Conservation (phyloP, 2,329 filamentous ascomycete species). For the Colletotrichum horii region DNA sequence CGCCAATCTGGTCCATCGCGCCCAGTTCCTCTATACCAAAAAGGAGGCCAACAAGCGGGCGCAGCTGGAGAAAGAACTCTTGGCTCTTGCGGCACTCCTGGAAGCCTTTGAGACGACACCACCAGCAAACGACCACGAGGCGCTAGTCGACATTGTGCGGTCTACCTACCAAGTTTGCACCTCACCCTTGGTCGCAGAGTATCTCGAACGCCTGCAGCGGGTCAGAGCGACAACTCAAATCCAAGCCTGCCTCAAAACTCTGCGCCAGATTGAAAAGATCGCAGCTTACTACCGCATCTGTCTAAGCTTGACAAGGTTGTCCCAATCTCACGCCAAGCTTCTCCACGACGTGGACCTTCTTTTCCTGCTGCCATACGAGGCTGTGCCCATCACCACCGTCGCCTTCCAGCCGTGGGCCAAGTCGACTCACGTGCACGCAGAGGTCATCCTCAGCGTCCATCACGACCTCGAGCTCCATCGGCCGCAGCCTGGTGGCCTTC, state of each 20-base stretch:
- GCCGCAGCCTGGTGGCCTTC: background rate
- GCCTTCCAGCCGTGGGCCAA: conserved; percentile 22
- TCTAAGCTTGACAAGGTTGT: background rate
- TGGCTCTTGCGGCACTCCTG: background rate
- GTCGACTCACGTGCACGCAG: conserved; percentile 22
- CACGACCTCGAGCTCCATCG: conserved; percentile 10
- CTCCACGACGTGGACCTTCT: conserved; percentile 7
- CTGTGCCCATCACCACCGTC: conserved; percentile 11
- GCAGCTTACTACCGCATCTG: conserved; percentile 22
- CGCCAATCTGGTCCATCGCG: conserved; percentile 11
- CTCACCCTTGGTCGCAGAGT: background rate
- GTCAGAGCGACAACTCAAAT: conserved; percentile 18
- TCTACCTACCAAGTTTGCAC: conserved; percentile 15
- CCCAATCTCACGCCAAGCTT: background rate
- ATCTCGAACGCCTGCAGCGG: conserved; percentile 9
- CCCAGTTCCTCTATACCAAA: conserved; percentile 16
- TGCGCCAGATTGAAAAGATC: conserved; percentile 22
- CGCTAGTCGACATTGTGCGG: background rate
- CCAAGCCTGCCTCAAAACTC: conserved; percentile 21
- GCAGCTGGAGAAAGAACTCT: conserved; percentile 1
- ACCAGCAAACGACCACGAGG: background rate
- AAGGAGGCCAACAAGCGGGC: conserved; percentile 1
- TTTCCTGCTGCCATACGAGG: conserved; percentile 19
- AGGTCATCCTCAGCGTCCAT: conserved; percentile 18
- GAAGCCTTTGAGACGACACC: conserved; percentile 11